Percentiles rank a stretch among this genome's conserved stretches.
Conservation (phyloP, 441 rosid genomes). For the Adansonia grandidieri region DNA sequence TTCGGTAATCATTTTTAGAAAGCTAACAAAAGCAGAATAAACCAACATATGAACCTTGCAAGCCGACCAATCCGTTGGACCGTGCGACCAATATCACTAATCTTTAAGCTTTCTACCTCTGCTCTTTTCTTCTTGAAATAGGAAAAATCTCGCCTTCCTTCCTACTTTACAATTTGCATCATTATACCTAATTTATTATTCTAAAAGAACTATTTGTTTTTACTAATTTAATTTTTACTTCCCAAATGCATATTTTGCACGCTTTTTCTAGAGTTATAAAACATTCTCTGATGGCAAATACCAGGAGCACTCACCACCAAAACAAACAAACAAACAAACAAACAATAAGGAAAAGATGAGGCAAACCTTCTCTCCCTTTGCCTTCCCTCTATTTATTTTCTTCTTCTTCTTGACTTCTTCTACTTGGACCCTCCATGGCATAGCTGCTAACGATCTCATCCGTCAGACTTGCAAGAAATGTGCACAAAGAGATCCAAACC, state of each 20-base stretch:
- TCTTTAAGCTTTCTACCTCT: background rate
- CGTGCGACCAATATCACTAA: background rate
- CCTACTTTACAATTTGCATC: background rate
- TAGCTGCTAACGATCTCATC: conserved; percentile 35
- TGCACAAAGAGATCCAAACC: conserved; percentile 50
- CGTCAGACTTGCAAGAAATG: conserved; percentile 55
- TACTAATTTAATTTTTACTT: too few relatives aligned
- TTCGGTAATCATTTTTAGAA: conserved; percentile 16
- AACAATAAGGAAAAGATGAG: background rate
- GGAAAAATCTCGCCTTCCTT: background rate
- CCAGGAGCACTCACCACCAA: background rate
- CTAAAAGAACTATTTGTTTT: too few relatives aligned
- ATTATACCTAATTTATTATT: too few relatives aligned
- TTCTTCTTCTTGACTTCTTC: conserved; percentile 19
- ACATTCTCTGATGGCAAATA: background rate
- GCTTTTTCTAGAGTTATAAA: background rate
- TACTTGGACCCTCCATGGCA: conserved; percentile 17
- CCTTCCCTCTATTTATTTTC: conserved; percentile 14
- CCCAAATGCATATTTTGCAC: too few relatives aligned
- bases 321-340: background rate
- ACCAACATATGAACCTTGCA: background rate
- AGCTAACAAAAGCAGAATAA: background rate
- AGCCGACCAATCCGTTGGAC: background rate
- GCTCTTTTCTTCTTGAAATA: too few relatives aligned
- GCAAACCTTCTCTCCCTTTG: conserved; percentile 20